phyloP scores from a whole-genome alignment of 225 moss, liverwort and hornwort species.

The Pseudoscleropodium purum region DNA sequence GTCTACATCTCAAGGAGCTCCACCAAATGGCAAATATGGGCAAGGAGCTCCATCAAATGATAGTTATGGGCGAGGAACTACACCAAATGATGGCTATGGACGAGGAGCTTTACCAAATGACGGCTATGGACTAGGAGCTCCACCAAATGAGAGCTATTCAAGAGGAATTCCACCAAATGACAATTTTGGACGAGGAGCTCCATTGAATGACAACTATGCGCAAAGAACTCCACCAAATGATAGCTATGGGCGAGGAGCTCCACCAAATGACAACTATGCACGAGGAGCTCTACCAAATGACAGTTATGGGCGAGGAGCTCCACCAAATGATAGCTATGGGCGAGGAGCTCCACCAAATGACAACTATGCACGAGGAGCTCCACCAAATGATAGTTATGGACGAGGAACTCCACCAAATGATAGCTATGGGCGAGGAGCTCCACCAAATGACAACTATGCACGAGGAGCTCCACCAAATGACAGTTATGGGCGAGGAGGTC shows the following conservation, averaged over 20 bases:
- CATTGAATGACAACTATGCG: rapidly evolving
- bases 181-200: background rate
- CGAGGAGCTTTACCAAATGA: background rate
- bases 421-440: background rate
- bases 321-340: background rate
- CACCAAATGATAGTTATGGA: rapidly evolving
- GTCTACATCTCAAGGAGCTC: background rate
- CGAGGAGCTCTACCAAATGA: background rate
- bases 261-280: rapidly evolving
- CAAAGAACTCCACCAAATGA: background rate
- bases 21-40: background rate
- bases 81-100: background rate
- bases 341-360: background rate
- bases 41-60: background rate
- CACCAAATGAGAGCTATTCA: too few species aligned
- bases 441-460: rapidly evolving
- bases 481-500: background rate
- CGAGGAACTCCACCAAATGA: background rate
- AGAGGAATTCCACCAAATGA: too few species aligned
- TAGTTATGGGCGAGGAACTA: background rate
- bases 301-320: background rate
- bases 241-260: background rate
- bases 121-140: background rate
- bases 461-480: background rate
- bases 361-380: background rate